Percentiles rank a stretch among this genome's conserved stretches.
phyloP scores from a whole-genome alignment of 2,329 filamentous ascomycete genomes.

The Apiospora koreana region DNA sequence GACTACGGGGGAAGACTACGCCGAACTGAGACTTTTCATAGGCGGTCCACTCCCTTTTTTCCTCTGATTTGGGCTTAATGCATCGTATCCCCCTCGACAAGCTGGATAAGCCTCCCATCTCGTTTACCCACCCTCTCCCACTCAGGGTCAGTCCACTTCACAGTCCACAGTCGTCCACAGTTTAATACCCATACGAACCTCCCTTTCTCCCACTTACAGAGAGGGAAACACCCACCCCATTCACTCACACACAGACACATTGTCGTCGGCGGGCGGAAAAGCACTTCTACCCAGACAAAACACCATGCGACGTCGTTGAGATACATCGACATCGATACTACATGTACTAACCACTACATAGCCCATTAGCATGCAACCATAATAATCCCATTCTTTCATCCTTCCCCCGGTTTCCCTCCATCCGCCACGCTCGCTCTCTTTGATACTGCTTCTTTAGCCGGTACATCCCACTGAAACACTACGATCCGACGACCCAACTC shows the following conservation, averaged over 20 bases:
- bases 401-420: too few species aligned
- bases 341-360: not conserved
- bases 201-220: not conserved
- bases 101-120: not conserved
- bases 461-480: not conserved
- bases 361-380: not conserved
- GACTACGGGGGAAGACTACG: not conserved
- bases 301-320: not conserved
- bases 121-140: not conserved
- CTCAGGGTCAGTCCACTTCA: not conserved
- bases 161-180: not conserved
- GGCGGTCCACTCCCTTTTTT: not conserved
- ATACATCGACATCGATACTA: not conserved
- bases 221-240: not conserved
- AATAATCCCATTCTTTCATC: not conserved
- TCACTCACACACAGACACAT: not conserved
- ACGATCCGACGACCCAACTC: not conserved
- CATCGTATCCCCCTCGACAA: not conserved
- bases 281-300: not conserved
- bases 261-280: not conserved
- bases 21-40: not conserved
- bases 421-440: constrained; percentile 1
- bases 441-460: not conserved
- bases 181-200: not conserved
- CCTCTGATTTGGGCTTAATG: not conserved